Evolutionary conservation across 257 asterid genomes (phyloP).

Genomic region (Cordia subcordata): DNA sequence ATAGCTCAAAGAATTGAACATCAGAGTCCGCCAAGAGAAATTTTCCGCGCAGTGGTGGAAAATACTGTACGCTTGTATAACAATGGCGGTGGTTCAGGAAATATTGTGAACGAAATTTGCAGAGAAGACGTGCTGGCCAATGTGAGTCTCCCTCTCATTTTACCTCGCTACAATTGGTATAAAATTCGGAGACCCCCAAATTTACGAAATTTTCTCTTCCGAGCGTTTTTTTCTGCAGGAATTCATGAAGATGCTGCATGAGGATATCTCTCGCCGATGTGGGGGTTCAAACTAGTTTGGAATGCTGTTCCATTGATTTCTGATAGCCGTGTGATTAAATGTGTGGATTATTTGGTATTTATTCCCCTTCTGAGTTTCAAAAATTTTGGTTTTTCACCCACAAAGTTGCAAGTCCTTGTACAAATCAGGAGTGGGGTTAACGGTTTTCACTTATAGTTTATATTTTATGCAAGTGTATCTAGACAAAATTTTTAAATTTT

Average conservation of each 20-base stretch:
- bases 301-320: background rate
- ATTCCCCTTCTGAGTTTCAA: too few relatives aligned
- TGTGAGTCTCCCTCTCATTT: slow-evolving; percentile 21
- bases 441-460: too few relatives aligned
- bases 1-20: slow-evolving; percentile 40
- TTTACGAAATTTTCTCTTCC: background rate
- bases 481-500: too few relatives aligned
- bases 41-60: slow-evolving; percentile 43
- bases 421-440: too few relatives aligned
- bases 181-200: background rate
- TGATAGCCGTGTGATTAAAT: too few relatives aligned
- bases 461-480: too few relatives aligned
- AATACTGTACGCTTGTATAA: slow-evolving; percentile 25
- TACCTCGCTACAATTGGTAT: background rate
- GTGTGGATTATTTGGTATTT: too few relatives aligned
- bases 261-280: slow-evolving; percentile 38
- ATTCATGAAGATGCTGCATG: slow-evolving; percentile 51
- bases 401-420: too few relatives aligned
- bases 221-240: slow-evolving; percentile 32
- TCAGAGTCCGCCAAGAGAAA: slow-evolving; percentile 35
- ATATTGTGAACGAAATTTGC: slow-evolving; percentile 39
- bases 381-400: too few relatives aligned
- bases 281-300: slow-evolving; percentile 18
- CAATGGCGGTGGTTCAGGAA: slow-evolving; percentile 16
- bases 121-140: slow-evolving; percentile 38